phyloP scores from a whole-genome alignment of 495 filamentous ascomycete species.

The Aspergillus homomorphus region DNA sequence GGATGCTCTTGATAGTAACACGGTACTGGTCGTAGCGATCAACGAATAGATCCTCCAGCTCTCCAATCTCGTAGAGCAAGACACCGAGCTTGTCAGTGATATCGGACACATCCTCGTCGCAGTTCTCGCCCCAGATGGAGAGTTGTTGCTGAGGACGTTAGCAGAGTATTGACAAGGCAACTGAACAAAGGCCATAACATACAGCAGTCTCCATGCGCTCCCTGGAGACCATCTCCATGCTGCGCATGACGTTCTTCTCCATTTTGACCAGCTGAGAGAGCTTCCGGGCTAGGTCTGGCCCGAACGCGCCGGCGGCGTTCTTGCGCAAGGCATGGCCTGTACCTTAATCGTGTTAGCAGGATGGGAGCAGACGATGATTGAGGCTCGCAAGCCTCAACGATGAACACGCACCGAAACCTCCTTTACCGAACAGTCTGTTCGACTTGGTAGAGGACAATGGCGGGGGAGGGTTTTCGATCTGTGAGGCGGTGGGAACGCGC shows the following conservation, averaged over 20 bases:
- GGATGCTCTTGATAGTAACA: slow-evolving; percentile 97
- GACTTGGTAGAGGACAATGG: slow-evolving; percentile 88
- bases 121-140: slow-evolving; percentile 94
- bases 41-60: slow-evolving; percentile 96
- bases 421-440: slow-evolving; percentile 79
- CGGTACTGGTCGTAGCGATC: slow-evolving; percentile 99
- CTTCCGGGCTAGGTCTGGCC: slow-evolving; percentile 95
- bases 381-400: neutral
- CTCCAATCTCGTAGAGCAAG: slow-evolving; percentile 95
- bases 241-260: slow-evolving; percentile 99
- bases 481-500: slow-evolving; percentile 86
- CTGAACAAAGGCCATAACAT: slow-evolving; percentile 32
- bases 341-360: slow-evolving; percentile 7
- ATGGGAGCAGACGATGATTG: neutral
- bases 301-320: slow-evolving; percentile 87
- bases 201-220: slow-evolving; percentile 98
- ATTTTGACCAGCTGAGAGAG: slow-evolving; percentile 97
- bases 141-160: slow-evolving; percentile 75
- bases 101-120: slow-evolving; percentile 97
- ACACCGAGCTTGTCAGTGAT: slow-evolving; percentile 99
- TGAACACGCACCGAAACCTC: slow-evolving; percentile 70
- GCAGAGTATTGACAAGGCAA: neutral
- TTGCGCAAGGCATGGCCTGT: slow-evolving; percentile 92
- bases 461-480: slow-evolving; percentile 88
- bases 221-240: slow-evolving; percentile 88